A percentile compares a stretch with the other conserved stretches of the same genome.
These are phyloP conservation scores for Simmondsia chinensis DNA, from an alignment of 148 eudicot species.

Conservation along the genomic window DNA sequence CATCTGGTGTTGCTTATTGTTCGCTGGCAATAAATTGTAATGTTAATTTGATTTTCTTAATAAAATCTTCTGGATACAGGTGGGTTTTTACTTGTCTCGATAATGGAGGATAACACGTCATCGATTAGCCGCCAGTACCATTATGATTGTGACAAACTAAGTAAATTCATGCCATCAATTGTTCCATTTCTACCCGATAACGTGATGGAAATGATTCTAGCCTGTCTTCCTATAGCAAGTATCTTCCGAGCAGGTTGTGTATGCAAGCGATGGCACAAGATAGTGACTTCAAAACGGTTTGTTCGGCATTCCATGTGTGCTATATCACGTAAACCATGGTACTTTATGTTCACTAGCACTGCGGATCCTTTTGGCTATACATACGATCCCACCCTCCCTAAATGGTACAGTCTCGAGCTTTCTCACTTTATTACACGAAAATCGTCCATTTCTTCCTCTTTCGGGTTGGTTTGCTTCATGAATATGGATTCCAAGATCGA, in stretches of 20 bases:
- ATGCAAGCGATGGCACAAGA: slow-evolving; percentile 81
- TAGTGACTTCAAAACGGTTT: slow-evolving; percentile 66
- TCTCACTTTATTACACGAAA: slow-evolving; percentile 64
- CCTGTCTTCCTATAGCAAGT: slow-evolving; percentile 76
- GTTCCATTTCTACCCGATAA: slow-evolving; percentile 74
- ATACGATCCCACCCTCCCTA: slow-evolving; percentile 60
- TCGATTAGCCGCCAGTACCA: slow-evolving; percentile 52
- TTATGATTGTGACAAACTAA: slow-evolving; percentile 32
- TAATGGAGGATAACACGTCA: slow-evolving; percentile 56
- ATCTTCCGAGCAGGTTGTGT: slow-evolving; percentile 80
- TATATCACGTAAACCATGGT: slow-evolving; percentile 71
- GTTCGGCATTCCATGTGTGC: slow-evolving; percentile 43
- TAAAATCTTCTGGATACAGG: slow-evolving; percentile 13
- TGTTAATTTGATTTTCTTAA: too few relatives aligned
- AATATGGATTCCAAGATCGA: slow-evolving; percentile 50
- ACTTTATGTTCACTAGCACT: slow-evolving; percentile 86
- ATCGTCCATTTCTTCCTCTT: slow-evolving; percentile 81
- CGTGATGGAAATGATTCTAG: slow-evolving; percentile 64
- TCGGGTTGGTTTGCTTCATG: slow-evolving; percentile 89
- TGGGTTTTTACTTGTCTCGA: neutral
- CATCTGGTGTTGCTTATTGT: too few relatives aligned
- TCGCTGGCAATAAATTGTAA: too few relatives aligned
- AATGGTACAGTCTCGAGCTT: slow-evolving; percentile 75
- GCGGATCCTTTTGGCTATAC: slow-evolving; percentile 73
- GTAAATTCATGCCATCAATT: slow-evolving; percentile 38